Base-by-base conservation (phyloP, 1,284 basidiomycete genomes). In the Exobasidium cylindrosporum region DNA sequence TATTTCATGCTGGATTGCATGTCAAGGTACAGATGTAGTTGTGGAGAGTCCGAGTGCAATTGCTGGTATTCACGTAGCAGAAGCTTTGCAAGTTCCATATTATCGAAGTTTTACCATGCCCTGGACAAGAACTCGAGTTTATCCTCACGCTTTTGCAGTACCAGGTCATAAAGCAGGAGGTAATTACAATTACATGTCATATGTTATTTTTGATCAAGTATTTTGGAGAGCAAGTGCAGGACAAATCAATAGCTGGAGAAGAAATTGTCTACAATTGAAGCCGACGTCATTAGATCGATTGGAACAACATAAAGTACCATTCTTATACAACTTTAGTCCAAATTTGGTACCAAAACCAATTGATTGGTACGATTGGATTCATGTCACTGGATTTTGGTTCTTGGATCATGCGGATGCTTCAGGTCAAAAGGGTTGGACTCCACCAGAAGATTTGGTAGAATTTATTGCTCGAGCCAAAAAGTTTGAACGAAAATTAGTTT, bases 321-420 rank as follows among this genome's bases (percentile, higher is more conserved):
- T 98, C 83, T 82, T 98, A 55, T 98, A 98, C 82, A 97, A 97
- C 80, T 97, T 97, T 79, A 94, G 91, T 75, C 90, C 92, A 0
- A 85, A 86, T 1, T 72, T 89, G 23, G 85, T 88, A 0, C 85
- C 85, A 0, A 87, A 87, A 66, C 88, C 68, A 0, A 50, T 72
- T 46, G 95, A 98, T 80, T 98, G 95, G 95, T 91, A 92, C 5
- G 95, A 97, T 80, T 97, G 94, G 91, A 96, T 97, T 66, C 89
- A 91, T 57, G 88, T 97, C 0, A 95, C 92, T 57, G 94, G 70
- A 5, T 68, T 69, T 57, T 72, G 66, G 72, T 64, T 75, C 60
- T 62, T 73, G 24, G 65, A 71, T 65, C 90, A 92, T 67, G 90
- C 92, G 1, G 90, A 94, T 67, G 90, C 91, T 54, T 87, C 88